Conservation (phyloP, 139 green algal species). For the Chlorella vulgaris region DNA sequence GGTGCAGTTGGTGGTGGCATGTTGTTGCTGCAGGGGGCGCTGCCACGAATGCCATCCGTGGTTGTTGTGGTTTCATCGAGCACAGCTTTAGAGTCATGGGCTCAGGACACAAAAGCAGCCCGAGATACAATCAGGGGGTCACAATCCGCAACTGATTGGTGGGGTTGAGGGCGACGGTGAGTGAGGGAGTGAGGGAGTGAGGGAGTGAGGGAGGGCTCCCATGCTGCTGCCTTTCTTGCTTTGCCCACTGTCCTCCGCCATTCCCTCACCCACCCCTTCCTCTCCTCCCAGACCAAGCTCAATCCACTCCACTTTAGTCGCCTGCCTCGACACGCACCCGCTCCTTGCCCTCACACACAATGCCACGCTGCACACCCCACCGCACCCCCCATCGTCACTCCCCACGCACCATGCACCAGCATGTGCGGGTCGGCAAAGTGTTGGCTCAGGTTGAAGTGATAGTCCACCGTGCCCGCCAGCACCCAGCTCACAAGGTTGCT, state of each 20-base stretch:
- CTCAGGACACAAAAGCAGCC: slow-evolving; percentile 29
- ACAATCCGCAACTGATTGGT: not conserved
- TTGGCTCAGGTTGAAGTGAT: slow-evolving; percentile 25
- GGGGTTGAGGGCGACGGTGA: not conserved
- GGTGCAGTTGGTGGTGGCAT: not conserved
- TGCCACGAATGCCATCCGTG: too few species aligned
- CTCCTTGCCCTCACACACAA: too few species aligned
- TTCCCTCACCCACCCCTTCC: too few species aligned
- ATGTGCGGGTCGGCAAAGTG: slow-evolving; percentile 50
- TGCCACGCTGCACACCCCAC: too few species aligned
- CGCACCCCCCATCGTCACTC: not conserved
- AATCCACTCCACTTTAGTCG: not conserved
- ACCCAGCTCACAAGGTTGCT: slow-evolving; percentile 39
- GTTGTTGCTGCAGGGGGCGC: too few species aligned
- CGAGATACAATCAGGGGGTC: slow-evolving; percentile 38
- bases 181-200: not conserved
- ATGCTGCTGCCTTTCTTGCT: not conserved
- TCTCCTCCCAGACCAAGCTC: not conserved
- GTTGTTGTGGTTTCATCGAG: slow-evolving; percentile 30
- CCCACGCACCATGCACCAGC: slow-evolving; percentile 26
- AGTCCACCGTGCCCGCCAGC: slow-evolving; percentile 35
- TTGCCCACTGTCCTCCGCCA: too few species aligned
- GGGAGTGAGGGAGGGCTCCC: not conserved
- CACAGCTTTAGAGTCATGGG: not conserved
- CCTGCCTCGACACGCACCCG: not conserved